Base-by-base conservation (phyloP, 2,329 filamentous ascomycete genomes). In the Nothophoma quercina region DNA sequence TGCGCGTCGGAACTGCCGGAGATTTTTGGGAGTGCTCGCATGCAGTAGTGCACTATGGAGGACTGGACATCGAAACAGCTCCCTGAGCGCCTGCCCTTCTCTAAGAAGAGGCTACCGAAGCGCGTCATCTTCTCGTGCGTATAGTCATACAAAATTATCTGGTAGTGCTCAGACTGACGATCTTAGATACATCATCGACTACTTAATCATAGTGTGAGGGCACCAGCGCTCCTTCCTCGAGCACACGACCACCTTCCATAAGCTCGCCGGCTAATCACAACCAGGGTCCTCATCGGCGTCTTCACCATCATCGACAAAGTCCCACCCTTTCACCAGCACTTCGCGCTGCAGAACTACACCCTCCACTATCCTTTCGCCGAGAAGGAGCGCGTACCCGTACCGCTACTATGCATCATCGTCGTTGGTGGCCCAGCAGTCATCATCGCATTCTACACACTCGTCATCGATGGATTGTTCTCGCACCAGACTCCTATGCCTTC, bases 391-490 rank as follows among this genome's bases (percentile, higher is more conserved):
- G 77, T 86, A 13, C 76, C 83, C 5, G 81, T 84, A 49, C 55
- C 64, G 40, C 65, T 77, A 52, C 80, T 82, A 38, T 75, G 81
- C 41, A 65, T 81, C 45, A 76, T 84, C 55, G 79, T 79, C 18
- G 75, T 79, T 34, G 67, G 76, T n/a, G 75, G 75, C 19, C 83
- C 83, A 4, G 70, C 81, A 30, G 58, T 74, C 26, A 76, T 83
- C 46, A 85, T 86, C 43, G 74, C 75, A 39, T 40, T 84, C 50
- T 85, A 84, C 68, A 85, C 83, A 3, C 70, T 86, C 46, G 71
- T 84, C 35, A 77, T 86, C 55, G 83, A 85, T 70, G 83, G 83
- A 19, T 54, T 85, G 9, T 85, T 85, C 66, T 85, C 82, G 15
- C 81, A 84, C 60, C 70, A 75, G 40, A 61, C 67, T 2, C 36